Base-by-base conservation (phyloP, 768 basidiomycete genomes). In the Galerina sulciceps region DNA sequence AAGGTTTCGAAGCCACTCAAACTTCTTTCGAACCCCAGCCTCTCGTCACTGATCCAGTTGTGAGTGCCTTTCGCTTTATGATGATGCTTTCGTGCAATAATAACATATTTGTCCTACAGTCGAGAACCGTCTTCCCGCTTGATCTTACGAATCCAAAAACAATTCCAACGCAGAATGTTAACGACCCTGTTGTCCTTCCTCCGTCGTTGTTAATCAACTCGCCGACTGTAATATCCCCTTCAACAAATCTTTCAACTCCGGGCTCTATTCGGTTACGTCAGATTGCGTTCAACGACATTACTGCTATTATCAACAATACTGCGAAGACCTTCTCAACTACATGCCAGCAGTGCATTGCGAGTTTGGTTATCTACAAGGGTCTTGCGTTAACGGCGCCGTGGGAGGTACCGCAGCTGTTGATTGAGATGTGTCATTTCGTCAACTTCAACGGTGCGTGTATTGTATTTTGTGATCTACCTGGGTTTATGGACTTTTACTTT, bases 361-460 rank as follows among this genome's bases (percentile, higher is more conserved):
- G 49, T 11, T 38, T 51, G 37, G 14, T 51, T 3, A 36, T 51
- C 15, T 38, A 38, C 37, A 51, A 51, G 49, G 15, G 26, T 9
- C 14, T 51, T 22, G 49, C 49, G 14, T 20, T 51, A 8, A 40
- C 49, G 6, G 49, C 49, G 2, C 49, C 49, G 8, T 51, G 49
- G 49, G 49, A 51, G 37, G 49, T 51, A n/a, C 49, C 49, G 18
- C 49, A 35, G 18, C 36, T 51, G n/a, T 51, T 51, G 49, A 51
- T 51, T 26, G 17, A 51, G 18, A 51, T 51, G 14, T 51, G 49
- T 23, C 35, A 51, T 23, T 51, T 51, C 49, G 49, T 51, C 49
- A 38, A 51, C 20, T 51, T 51, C 15, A 38, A 51, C 26, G 49
- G 49, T 51, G 17, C 1, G 18, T 17, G 18, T n/a, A 11, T 3